Evolutionary conservation across 2,329 filamentous ascomycete genomes (phyloP).

Genomic region (Cyclaneusma minus): DNA sequence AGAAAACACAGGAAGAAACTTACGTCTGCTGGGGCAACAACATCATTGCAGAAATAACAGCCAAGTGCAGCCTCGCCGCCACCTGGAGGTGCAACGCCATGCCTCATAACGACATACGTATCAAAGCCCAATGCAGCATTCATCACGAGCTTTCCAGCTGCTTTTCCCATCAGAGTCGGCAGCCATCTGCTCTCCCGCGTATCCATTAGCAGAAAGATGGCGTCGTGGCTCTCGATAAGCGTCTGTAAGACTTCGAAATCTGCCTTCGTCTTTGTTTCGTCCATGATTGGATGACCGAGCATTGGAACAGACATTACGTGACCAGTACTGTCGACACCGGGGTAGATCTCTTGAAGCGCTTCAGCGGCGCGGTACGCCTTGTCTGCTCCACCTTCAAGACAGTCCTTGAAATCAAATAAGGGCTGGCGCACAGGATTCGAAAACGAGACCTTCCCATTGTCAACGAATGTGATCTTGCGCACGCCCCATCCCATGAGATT

Average conservation of each 20-base stretch:
- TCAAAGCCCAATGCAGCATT: constrained; percentile 95
- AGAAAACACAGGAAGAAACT: constrained; percentile 22
- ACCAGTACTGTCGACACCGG: constrained; percentile 69
- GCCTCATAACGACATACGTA: constrained; percentile 92
- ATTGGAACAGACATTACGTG: constrained; percentile 82
- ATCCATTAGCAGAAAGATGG: constrained; percentile 93
- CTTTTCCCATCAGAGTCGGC: constrained; percentile 90
- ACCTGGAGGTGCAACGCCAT: constrained; percentile 51
- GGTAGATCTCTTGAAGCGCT: constrained; percentile 73
- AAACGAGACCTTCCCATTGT: constrained; percentile 85
- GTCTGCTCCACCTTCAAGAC: constrained; percentile 64
- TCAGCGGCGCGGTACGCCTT: constrained; percentile 75
- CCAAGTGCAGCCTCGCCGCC: constrained; percentile 56
- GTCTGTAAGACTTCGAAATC: constrained; percentile 64
- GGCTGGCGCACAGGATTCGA: constrained; percentile 95
- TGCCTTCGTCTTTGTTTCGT: constrained; percentile 50
- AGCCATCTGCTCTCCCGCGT: constrained; percentile 90
- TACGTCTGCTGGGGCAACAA: constrained; percentile 86
- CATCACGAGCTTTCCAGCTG: constrained; percentile 84
- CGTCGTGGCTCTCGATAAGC: constrained; percentile 75
- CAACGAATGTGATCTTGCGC: constrained; percentile 85
- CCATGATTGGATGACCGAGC: constrained; percentile 76
- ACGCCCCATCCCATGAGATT: constrained; percentile 94
- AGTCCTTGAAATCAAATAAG: constrained; percentile 81
- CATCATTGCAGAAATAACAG: constrained; percentile 98